phyloP scores from a whole-genome alignment of 176 grass and related monocot genomes.

The Themeda triandra region DNA sequence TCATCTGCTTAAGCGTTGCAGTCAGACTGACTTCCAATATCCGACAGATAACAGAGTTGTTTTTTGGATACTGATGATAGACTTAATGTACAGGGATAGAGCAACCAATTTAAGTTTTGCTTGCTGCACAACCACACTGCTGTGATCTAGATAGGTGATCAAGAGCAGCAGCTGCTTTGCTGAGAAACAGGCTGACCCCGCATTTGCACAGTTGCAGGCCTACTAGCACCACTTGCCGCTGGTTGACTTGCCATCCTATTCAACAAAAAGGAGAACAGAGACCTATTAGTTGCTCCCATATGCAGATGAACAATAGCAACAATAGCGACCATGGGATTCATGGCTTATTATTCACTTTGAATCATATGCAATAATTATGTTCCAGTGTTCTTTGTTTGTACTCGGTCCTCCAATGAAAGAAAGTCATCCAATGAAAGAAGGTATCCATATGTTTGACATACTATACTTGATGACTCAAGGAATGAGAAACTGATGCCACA shows the following conservation, averaged over 20 bases:
- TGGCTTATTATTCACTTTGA: neutral
- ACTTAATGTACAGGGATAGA: conserved; percentile 56
- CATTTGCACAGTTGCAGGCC: conserved; percentile 60
- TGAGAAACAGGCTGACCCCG: conserved; percentile 57
- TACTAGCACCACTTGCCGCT: conserved; percentile 34
- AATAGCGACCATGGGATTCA: neutral
- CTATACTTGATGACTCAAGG: neutral
- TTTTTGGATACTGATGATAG: conserved; percentile 1
- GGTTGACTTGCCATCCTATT: conserved; percentile 74
- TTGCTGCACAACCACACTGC: conserved; percentile 39
- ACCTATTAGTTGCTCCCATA: neutral
- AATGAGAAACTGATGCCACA: neutral
- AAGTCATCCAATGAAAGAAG: too few relatives aligned
- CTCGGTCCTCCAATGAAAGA: neutral
- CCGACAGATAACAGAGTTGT: conserved; percentile 5
- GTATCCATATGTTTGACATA: neutral
- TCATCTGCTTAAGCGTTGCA: conserved; percentile 26
- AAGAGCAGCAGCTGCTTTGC: conserved; percentile 72
- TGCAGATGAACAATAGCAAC: neutral
- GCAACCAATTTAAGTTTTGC: conserved; percentile 46
- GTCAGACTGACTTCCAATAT: conserved; percentile 34
- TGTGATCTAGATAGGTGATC: conserved; percentile 33
- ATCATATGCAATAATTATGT: neutral
- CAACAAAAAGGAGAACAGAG: neutral
- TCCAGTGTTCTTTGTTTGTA: neutral